A percentile compares a stretch with the other conserved stretches of the same genome.
Conservation (phyloP, 305 asterid genomes). For the Nicotiana rustica region DNA sequence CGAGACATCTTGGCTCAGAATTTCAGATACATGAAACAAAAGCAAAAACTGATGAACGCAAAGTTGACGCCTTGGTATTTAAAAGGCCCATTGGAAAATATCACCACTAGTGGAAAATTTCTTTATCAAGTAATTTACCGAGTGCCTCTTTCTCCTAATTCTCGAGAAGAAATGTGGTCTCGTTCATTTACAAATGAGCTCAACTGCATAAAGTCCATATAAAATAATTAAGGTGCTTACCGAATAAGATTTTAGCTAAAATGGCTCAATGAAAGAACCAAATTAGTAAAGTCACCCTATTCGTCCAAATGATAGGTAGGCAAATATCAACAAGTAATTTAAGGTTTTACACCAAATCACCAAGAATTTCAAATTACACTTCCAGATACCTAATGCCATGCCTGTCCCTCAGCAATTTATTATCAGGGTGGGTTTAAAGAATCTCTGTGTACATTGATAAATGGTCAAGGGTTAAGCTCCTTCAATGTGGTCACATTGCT, state of each 20-base stretch:
- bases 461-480: neutral
- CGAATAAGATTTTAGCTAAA: neutral
- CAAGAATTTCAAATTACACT: neutral
- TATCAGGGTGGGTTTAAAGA: neutral
- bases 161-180: neutral
- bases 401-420: neutral
- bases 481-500: neutral
- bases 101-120: neutral
- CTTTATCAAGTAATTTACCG: slow-evolving; percentile 9
- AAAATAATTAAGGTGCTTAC: neutral
- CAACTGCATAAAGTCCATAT: neutral
- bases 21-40: slow-evolving; percentile 25
- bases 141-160: neutral
- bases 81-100: neutral
- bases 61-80: neutral
- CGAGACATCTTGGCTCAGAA: neutral
- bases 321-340: neutral
- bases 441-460: neutral
- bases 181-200: neutral
- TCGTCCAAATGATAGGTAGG: neutral
- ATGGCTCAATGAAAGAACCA: neutral
- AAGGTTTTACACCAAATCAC: neutral
- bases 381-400: neutral
- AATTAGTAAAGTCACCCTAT: neutral
- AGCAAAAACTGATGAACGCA: neutral